Percentiles rank a stretch among this genome's conserved stretches.
Evolutionary conservation across 192 early-diverging fungal species (phyloP).

Genomic region (Coemansia sp.): DNA sequence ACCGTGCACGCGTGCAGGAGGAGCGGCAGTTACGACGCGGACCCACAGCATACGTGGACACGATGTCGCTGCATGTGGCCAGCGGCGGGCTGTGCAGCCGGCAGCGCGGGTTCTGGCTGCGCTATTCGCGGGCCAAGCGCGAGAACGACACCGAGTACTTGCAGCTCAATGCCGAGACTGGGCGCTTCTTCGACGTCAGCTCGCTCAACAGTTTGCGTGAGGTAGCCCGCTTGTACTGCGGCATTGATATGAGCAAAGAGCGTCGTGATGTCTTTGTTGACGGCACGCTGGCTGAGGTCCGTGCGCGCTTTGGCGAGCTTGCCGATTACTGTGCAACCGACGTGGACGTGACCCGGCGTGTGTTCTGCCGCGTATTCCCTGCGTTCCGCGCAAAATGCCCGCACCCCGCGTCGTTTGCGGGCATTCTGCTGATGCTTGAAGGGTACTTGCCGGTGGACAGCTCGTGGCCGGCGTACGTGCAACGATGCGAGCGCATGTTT

Average conservation of each 20-base stretch:
- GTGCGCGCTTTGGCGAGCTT: slow-evolving; percentile 61
- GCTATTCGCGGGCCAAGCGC: slow-evolving; percentile 59
- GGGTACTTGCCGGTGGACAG: slow-evolving; percentile 77
- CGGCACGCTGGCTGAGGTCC: slow-evolving; percentile 61
- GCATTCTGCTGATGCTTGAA: slow-evolving; percentile 83
- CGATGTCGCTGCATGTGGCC: slow-evolving; percentile 89
- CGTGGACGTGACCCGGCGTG: slow-evolving; percentile 69
- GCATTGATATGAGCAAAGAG: slow-evolving; percentile 64
- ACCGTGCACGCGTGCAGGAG: slow-evolving; percentile 82
- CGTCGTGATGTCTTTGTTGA: slow-evolving; percentile 58
- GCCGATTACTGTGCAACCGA: slow-evolving; percentile 89
- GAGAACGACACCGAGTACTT: slow-evolving; percentile 51
- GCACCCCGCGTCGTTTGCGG: slow-evolving; percentile 91
- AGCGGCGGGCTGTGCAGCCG: slow-evolving; percentile 85
- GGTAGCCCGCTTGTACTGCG: slow-evolving; percentile 77
- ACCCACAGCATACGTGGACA: slow-evolving; percentile 75
- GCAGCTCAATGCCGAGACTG: slow-evolving; percentile 47
- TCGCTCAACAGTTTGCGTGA: slow-evolving; percentile 73
- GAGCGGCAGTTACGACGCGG: slow-evolving; percentile 71
- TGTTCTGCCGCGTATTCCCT: slow-evolving; percentile 70
- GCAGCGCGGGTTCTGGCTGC: slow-evolving; percentile 79
- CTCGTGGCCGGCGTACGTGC: slow-evolving; percentile 77
- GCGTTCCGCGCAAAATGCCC: slow-evolving; percentile 79
- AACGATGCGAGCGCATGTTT: slow-evolving; percentile 56
- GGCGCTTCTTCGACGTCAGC: slow-evolving; percentile 54